phyloP scores from a whole-genome alignment of 148 eudicot species.

The Arbutus unedo region DNA sequence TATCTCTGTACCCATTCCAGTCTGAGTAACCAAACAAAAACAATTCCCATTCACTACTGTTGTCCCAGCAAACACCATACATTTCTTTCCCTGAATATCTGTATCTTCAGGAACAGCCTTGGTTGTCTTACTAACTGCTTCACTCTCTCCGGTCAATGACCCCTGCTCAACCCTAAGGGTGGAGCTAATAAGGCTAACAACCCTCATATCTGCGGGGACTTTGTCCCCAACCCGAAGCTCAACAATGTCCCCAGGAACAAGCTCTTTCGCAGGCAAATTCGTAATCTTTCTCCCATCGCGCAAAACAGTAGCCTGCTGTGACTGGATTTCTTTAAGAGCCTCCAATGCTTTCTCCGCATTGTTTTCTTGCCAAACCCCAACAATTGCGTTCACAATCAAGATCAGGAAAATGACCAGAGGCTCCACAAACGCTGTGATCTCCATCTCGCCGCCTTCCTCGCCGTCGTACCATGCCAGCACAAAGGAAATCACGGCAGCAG shows the following conservation, averaged over 20 bases:
- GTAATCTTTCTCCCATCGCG: slow-evolving; percentile 56
- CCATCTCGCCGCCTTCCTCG: slow-evolving; percentile 72
- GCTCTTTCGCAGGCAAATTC: slow-evolving; percentile 64
- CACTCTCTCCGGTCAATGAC: slow-evolving; percentile 91
- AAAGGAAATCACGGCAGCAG: slow-evolving; percentile 83
- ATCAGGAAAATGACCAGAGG: slow-evolving; percentile 84
- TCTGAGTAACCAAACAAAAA: slow-evolving; percentile 58
- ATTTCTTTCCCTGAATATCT: slow-evolving; percentile 65
- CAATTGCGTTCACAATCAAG: slow-evolving; percentile 79
- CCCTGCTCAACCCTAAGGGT: slow-evolving; percentile 86
- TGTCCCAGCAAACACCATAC: slow-evolving; percentile 80
- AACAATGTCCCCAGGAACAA: slow-evolving; percentile 91
- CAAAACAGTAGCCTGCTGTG: slow-evolving; percentile 64
- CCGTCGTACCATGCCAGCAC: slow-evolving; percentile 84
- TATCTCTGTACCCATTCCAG: slow-evolving; percentile 67
- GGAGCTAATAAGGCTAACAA: slow-evolving; percentile 71
- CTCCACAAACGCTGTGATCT: slow-evolving; percentile 81
- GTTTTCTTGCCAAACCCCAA: slow-evolving; percentile 96
- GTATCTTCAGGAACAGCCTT: slow-evolving; percentile 63
- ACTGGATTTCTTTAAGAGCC: slow-evolving; percentile 90
- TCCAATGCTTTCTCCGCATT: slow-evolving; percentile 94
- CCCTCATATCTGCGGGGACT: slow-evolving; percentile 97
- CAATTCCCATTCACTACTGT: slow-evolving; percentile 74
- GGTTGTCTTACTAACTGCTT: slow-evolving; percentile 75
- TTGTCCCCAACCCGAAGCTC: slow-evolving; percentile 94